These are phyloP conservation scores for Tricholoma hemisulphureum DNA, from an alignment of 768 basidiomycete species.

Conservation along the genomic window DNA sequence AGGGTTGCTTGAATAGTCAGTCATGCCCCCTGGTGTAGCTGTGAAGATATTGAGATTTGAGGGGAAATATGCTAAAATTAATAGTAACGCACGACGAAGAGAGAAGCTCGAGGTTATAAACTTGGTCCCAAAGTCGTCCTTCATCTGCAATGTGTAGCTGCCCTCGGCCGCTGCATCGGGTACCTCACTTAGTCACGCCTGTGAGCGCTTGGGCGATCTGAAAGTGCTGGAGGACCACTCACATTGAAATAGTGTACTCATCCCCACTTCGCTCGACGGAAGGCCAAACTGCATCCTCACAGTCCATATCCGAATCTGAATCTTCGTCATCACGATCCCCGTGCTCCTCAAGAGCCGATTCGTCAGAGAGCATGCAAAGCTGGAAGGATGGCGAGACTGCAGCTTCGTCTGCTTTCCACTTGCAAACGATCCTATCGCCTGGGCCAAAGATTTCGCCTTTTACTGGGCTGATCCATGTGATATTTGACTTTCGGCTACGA, in stretches of 20 bases:
- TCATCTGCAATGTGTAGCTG: conserved; percentile 12
- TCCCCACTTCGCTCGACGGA: conserved; percentile 17
- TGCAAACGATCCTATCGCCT: conserved; percentile 17
- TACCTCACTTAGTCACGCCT: conserved; percentile 1
- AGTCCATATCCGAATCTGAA: conserved; percentile 4
- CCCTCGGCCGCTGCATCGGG: conserved; percentile 1
- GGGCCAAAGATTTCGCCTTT: conserved; percentile 11
- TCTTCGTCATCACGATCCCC: not conserved
- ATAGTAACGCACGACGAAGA: conserved; percentile 22
- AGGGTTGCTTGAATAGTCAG: not conserved
- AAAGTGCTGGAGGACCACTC: not conserved
- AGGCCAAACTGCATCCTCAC: conserved; percentile 24
- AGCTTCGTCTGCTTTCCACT: conserved; percentile 14
- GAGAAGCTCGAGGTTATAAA: conserved; percentile 26
- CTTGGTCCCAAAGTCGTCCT: conserved; percentile 23
- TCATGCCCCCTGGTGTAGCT: not conserved
- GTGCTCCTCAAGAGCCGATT: conserved; percentile 1
- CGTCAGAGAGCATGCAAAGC: conserved; percentile 13
- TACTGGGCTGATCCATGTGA: conserved; percentile 7
- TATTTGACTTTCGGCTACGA: conserved; percentile 5
- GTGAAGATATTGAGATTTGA: not conserved
- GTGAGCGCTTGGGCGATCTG: not conserved
- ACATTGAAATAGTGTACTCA: conserved; percentile 25
- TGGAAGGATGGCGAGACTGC: conserved; percentile 16
- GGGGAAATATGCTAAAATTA: not conserved